phyloP scores from a whole-genome alignment of 2,329 filamentous ascomycete species.

The Aspergillus flavus region DNA sequence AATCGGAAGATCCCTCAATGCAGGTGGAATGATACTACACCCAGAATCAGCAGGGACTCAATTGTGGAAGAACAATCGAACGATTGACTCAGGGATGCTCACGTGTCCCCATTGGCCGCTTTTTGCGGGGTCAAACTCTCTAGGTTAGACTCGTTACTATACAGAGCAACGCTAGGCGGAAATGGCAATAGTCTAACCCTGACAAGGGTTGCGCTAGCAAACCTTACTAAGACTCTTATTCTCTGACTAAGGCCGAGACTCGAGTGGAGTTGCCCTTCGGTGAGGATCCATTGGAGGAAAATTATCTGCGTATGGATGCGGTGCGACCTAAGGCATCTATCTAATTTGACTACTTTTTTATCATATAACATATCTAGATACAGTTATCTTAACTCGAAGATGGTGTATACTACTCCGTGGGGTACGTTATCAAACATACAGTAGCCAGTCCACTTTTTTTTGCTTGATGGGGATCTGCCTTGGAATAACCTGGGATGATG shows the following conservation, averaged over 20 bases:
- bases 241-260: neutral
- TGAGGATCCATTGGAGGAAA: neutral
- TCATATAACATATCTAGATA: neutral
- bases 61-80: neutral
- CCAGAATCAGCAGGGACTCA: neutral
- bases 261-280: neutral
- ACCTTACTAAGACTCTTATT: slow-evolving; percentile 3
- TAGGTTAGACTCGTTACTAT: slow-evolving; percentile 7
- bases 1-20: neutral
- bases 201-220: slow-evolving; percentile 3
- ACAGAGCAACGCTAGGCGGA: slow-evolving; percentile 4
- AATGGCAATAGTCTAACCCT: slow-evolving; percentile 5
- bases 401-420: neutral
- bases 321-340: neutral
- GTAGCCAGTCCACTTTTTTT: neutral
- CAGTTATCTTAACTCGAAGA: neutral
- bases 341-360: neutral
- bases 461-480: neutral
- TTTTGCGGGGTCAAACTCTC: slow-evolving; percentile 20
- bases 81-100: slow-evolving; percentile 10
- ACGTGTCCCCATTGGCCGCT: slow-evolving; percentile 12
- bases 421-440: neutral
- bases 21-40: neutral
- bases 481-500: neutral
- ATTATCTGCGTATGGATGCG: neutral